Conservation (phyloP, 1,139 yeast genomes). For the Pichia sp. region DNA sequence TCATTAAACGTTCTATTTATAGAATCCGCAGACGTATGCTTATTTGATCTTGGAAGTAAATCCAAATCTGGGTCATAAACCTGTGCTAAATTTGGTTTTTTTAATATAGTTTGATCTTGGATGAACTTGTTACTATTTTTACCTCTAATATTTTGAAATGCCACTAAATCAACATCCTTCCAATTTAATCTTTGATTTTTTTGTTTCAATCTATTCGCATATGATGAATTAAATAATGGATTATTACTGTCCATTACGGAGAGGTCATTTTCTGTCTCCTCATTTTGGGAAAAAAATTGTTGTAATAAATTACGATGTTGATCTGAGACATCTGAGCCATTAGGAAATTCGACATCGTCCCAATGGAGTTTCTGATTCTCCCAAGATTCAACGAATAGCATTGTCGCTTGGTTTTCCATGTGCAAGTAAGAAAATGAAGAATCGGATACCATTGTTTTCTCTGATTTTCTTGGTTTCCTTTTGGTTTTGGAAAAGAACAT, state of each 20-base stretch:
- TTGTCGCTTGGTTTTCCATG: slow-evolving; percentile 31
- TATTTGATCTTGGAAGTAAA: not conserved
- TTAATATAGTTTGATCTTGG: slow-evolving; percentile 23
- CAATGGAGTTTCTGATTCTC: slow-evolving; percentile 31
- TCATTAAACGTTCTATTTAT: not conserved
- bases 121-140: slow-evolving; percentile 10
- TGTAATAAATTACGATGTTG: slow-evolving; percentile 23
- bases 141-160: slow-evolving; percentile 15
- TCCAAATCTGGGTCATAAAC: slow-evolving; percentile 1
- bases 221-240: slow-evolving; percentile 25
- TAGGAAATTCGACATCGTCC: slow-evolving; percentile 33
- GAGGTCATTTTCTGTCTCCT: slow-evolving; percentile 25
- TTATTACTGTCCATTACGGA: slow-evolving; percentile 19
- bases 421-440: slow-evolving; percentile 27
- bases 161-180: slow-evolving; percentile 32
- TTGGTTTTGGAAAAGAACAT: too few species aligned
- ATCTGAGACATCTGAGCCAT: slow-evolving; percentile 7
- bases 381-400: slow-evolving; percentile 34
- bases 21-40: too few species aligned
- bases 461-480: not conserved
- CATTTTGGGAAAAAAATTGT: slow-evolving; percentile 23
- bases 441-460: slow-evolving; percentile 11
- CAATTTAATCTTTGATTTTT: slow-evolving; percentile 28
- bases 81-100: slow-evolving; percentile 14
- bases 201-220: slow-evolving; percentile 24